Percentiles rank a stretch among this genome's conserved stretches.
Conservation (phyloP, 2,329 filamentous ascomycete genomes). For the Alternaria ventricosa region DNA sequence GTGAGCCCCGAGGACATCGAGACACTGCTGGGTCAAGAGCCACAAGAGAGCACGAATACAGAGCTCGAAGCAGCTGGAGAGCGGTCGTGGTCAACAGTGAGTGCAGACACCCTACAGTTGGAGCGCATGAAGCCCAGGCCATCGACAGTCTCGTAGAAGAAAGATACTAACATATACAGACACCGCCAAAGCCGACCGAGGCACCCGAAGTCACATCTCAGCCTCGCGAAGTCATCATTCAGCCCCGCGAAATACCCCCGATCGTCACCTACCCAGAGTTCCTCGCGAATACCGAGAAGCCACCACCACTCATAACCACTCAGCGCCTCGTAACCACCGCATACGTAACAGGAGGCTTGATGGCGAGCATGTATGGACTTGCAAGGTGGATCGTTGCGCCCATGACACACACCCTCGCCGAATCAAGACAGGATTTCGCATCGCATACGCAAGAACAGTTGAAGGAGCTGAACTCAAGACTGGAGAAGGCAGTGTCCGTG, state of each 20-base stretch:
- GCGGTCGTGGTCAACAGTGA: conserved; percentile 38
- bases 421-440: conserved; percentile 64
- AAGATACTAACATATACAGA: conserved; percentile 21
- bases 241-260: conserved; percentile 58
- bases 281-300: conserved; percentile 63
- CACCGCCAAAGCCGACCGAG: conserved; percentile 21
- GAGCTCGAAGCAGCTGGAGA: conserved; percentile 33
- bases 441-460: conserved; percentile 60
- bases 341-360: conserved; percentile 63
- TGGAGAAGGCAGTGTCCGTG: conserved; percentile 67
- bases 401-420: conserved; percentile 62
- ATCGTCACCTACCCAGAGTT: conserved; percentile 74
- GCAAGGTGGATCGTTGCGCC: conserved; percentile 72
- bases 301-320: conserved; percentile 65
- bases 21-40: conserved; percentile 60
- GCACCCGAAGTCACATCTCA: conserved; percentile 21
- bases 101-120: neutral
- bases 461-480: conserved; percentile 62
- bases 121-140: neutral
- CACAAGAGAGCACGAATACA: conserved; percentile 13
- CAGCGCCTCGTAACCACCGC: conserved; percentile 62
- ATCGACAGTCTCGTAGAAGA: neutral
- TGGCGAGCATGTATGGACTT: conserved; percentile 70
- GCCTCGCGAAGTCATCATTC: conserved; percentile 47
- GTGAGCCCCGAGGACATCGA: conserved; percentile 72